A percentile compares a stretch with the other conserved stretches of the same genome.
Evolutionary conservation across 2,329 filamentous ascomycete genomes (phyloP).

Genomic region (Stagonosporopsis vannaccii): DNA sequence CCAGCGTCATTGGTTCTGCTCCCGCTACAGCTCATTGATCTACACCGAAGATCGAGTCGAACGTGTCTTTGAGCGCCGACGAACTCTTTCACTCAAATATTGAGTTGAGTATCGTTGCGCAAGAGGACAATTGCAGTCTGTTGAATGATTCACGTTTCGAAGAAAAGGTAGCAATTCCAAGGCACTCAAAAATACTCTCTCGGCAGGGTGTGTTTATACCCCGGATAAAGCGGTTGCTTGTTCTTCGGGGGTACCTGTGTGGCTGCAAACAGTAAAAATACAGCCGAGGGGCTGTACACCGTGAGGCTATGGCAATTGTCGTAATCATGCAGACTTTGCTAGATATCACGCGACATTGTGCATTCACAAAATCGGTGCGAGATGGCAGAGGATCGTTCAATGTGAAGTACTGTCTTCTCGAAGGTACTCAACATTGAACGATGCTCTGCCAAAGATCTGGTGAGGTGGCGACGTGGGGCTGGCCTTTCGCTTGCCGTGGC

Average conservation of each 20-base stretch:
- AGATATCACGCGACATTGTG: background rate
- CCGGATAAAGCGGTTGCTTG: background rate
- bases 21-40: too few relatives aligned
- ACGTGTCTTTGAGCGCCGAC: too few relatives aligned
- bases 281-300: slow-evolving; percentile 1
- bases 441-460: slow-evolving; percentile 1
- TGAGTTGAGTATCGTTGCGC: too few relatives aligned
- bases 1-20: too few relatives aligned
- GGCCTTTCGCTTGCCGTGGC: background rate
- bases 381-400: too few relatives aligned
- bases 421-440: slow-evolving; percentile 1
- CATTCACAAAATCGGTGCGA: background rate
- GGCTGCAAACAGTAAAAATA: background rate
- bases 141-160: too few relatives aligned
- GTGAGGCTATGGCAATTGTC: background rate
- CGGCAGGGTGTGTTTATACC: background rate
- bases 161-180: background rate
- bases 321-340: background rate
- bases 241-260: background rate
- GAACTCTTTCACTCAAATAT: too few relatives aligned
- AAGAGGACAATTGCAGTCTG: too few relatives aligned
- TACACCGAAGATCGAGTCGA: too few relatives aligned
- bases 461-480: slow-evolving; percentile 17
- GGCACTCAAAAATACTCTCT: background rate
- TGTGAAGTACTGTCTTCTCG: slow-evolving; percentile 13